These are phyloP conservation scores for Penicillium arizonense DNA, from an alignment of 495 filamentous ascomycete species.

Conservation along the genomic window DNA sequence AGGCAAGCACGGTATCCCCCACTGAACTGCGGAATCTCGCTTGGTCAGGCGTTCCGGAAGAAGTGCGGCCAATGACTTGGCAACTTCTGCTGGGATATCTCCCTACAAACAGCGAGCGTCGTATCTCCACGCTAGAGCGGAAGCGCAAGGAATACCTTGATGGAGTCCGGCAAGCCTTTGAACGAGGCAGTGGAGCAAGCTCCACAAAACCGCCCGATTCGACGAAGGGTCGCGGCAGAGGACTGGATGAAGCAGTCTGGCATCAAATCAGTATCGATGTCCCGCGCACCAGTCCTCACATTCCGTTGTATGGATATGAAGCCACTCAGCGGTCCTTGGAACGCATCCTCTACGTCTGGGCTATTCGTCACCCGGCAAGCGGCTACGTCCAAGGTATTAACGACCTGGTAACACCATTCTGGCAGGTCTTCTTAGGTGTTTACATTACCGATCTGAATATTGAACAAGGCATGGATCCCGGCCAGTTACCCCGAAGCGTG, in stretches of 20 bases:
- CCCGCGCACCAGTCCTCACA: slow-evolving; percentile 92
- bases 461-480: slow-evolving; percentile 93
- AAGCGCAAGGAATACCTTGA: slow-evolving; percentile 98
- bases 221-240: slow-evolving; percentile 55
- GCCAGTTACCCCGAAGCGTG: slow-evolving; percentile 84
- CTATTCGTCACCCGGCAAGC: slow-evolving; percentile 92
- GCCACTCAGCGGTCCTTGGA: slow-evolving; percentile 92
- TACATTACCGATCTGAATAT: slow-evolving; percentile 95
- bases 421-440: slow-evolving; percentile 90
- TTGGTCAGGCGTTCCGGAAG: slow-evolving; percentile 92
- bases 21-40: slow-evolving; percentile 78
- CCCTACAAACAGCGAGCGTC: slow-evolving; percentile 87
- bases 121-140: slow-evolving; percentile 85
- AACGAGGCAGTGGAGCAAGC: slow-evolving; percentile 54
- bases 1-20: slow-evolving; percentile 84
- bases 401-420: slow-evolving; percentile 95
- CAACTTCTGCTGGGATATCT: slow-evolving; percentile 93
- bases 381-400: slow-evolving; percentile 99
- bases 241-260: slow-evolving; percentile 93
- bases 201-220: slow-evolving; percentile 35
- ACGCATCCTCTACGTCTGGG: slow-evolving; percentile 95
- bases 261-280: slow-evolving; percentile 99
- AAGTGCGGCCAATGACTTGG: slow-evolving; percentile 98
- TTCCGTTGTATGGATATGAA: slow-evolving; percentile 92
- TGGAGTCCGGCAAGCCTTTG: slow-evolving; percentile 92